Conservation (phyloP, 768 basidiomycete genomes). For the Dacryopinax spathularia region DNA sequence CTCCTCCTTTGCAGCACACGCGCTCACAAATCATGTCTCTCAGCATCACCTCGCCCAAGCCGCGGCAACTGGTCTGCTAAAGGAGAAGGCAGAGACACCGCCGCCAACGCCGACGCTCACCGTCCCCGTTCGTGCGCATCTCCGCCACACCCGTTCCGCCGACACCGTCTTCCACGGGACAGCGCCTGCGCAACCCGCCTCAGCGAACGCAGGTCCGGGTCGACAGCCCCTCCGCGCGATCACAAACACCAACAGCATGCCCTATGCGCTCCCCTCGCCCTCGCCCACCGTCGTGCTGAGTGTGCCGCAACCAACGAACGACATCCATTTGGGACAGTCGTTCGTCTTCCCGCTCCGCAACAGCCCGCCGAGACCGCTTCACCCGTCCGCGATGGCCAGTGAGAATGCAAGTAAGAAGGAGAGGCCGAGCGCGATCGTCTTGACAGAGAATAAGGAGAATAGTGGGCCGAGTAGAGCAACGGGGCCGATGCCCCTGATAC, state of each 20-base stretch:
- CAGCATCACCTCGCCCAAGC: constrained; percentile 4
- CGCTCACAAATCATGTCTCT: neutral
- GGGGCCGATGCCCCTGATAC: neutral
- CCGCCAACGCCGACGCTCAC: constrained; percentile 1
- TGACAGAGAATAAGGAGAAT: neutral
- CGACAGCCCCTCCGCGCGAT: neutral
- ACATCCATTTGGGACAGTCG: neutral
- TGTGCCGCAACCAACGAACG: neutral
- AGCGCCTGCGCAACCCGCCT: constrained; percentile 1
- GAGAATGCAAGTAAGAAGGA: neutral
- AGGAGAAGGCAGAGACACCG: neutral
- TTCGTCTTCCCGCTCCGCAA: neutral
- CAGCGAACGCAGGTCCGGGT: neutral
- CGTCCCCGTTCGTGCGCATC: neutral
- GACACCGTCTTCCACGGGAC: neutral
- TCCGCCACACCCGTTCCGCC: neutral
- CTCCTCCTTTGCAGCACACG: constrained; percentile 3
- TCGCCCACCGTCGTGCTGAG: constrained; percentile 1
- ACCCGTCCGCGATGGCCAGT: neutral
- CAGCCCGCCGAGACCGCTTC: neutral
- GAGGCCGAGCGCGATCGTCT: neutral
- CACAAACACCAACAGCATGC: constrained; percentile 1
- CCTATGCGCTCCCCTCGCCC: neutral
- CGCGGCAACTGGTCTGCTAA: neutral
- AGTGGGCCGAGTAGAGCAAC: neutral